Evolutionary conservation across 176 grass and related monocot genomes (phyloP).

Genomic region (Ensete glaucum): DNA sequence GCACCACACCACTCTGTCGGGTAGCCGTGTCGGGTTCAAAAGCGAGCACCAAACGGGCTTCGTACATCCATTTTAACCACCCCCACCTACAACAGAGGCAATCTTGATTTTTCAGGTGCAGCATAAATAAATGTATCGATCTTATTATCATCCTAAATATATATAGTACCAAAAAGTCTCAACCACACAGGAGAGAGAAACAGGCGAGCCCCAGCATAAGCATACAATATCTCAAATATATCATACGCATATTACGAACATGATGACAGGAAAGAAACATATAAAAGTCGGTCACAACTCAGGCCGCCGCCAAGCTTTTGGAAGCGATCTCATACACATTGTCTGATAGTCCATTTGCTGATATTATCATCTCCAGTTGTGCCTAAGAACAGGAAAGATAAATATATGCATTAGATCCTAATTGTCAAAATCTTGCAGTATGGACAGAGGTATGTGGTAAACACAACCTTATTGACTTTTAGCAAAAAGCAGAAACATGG

Average conservation of each 20-base stretch:
- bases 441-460: not conserved
- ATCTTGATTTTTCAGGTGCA: too few relatives aligned
- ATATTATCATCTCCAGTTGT: slow-evolving; percentile 83
- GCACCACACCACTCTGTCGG: too few relatives aligned
- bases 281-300: not conserved
- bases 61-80: too few relatives aligned
- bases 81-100: too few relatives aligned
- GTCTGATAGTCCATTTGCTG: slow-evolving; percentile 87
- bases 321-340: slow-evolving; percentile 93
- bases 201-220: not conserved
- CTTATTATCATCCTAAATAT: too few relatives aligned
- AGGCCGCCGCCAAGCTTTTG: slow-evolving; percentile 74
- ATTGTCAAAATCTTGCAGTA: not conserved
- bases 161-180: not conserved
- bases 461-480: not conserved
- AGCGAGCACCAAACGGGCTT: too few relatives aligned
- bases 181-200: not conserved
- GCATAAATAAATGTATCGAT: too few relatives aligned
- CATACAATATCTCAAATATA: not conserved
- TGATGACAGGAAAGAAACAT: not conserved
- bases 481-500: not conserved
- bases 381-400: slow-evolving; percentile 28
- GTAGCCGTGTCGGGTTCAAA: too few relatives aligned
- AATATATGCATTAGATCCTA: not conserved
- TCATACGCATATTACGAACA: not conserved